These are phyloP conservation scores for Parathielavia hyrcaniae DNA, from an alignment of 495 filamentous ascomycete genomes.

Conservation along the genomic window DNA sequence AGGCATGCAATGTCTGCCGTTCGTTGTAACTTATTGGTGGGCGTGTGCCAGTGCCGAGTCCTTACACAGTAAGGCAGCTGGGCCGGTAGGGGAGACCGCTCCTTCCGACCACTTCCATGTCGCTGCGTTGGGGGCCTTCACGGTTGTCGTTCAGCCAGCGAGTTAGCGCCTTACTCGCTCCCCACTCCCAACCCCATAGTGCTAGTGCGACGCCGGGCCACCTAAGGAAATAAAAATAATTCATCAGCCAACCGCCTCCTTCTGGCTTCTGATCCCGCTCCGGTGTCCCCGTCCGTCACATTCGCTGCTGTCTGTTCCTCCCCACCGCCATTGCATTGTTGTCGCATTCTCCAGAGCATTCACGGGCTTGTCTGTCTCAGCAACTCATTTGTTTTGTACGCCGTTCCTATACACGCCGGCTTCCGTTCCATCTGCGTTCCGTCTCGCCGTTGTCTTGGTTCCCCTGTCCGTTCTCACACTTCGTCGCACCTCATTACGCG, in stretches of 20 bases:
- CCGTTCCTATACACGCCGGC: not conserved
- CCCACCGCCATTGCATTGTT: slow-evolving; percentile 5
- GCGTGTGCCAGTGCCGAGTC: no score
- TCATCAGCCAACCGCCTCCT: slow-evolving; percentile 25
- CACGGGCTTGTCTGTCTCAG: not conserved
- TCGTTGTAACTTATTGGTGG: no score
- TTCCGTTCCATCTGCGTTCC: not conserved
- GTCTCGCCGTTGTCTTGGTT: not conserved
- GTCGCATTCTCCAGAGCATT: not conserved
- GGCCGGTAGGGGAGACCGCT: not conserved
- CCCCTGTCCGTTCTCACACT: slow-evolving; percentile 2
- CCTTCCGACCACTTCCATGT: slow-evolving; percentile 24
- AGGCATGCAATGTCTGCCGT: no score
- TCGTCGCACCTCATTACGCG: slow-evolving; percentile 5
- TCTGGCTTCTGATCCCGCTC: slow-evolving; percentile 14
- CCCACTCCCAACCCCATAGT: slow-evolving; percentile 23
- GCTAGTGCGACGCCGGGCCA: slow-evolving; percentile 20
- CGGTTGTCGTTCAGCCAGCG: no score
- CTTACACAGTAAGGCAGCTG: no score
- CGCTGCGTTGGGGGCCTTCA: slow-evolving; percentile 16
- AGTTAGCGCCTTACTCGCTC: slow-evolving; percentile 25
- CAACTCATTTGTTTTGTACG: not conserved
- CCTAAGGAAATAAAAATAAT: slow-evolving; percentile 35
- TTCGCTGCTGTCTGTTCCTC: slow-evolving; percentile 6
- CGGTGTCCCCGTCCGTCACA: not conserved